Evolutionary conservation across 1,139 yeast genomes (phyloP), one percentile per base, ranked within the genome.

Genomic region (Candida tropicalis): DNA sequence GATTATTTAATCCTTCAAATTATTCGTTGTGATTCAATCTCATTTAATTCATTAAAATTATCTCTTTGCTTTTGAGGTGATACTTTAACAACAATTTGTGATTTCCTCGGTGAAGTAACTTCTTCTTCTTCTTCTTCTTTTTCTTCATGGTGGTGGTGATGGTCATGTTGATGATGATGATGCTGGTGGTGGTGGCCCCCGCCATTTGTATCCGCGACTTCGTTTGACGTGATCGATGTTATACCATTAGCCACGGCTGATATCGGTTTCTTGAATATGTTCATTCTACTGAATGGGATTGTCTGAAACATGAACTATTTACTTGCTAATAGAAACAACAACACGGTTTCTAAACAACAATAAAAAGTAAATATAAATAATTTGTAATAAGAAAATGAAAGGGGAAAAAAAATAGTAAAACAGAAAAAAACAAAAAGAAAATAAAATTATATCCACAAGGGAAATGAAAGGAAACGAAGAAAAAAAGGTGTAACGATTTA

Each of bases 11-110:
- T 4, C 56, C 60, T 23, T 55, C 57, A n/a, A n/a, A 47, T 39
- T 24, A 56, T 48, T 33, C 59, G 47, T 15, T 45, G 49, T 15
- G 57, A 45, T 42, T 56, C 60, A n/a, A 52, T 22, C 24, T 43
- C 48, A 40, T 53, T 54, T 13, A 55, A 44, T 15, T 45, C 45
- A 32, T 47, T 38, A 38, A 56, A 56, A 17, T 53, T 50, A 3
- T 43, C 45, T 18, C 51, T 51, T 41, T 49, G 55, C 33, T 44
- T 43, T n/a, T 24, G 31, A 3, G 28, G 29, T 8, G 49, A 16
- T n/a, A 47, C 22, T 11, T 35, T 40, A 10, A 45, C 25, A 18
- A 39, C 25, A 23, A 34, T 26, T 15, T 38, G 34, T 18, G 22
- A 17, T 33, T 41, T 17, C 28, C 38, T 23, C 2, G 33, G 16